Evolutionary conservation across 345 rosid genomes (phyloP), one percentile per base, ranked within the genome.

Genomic region (Psidium guajava): DNA sequence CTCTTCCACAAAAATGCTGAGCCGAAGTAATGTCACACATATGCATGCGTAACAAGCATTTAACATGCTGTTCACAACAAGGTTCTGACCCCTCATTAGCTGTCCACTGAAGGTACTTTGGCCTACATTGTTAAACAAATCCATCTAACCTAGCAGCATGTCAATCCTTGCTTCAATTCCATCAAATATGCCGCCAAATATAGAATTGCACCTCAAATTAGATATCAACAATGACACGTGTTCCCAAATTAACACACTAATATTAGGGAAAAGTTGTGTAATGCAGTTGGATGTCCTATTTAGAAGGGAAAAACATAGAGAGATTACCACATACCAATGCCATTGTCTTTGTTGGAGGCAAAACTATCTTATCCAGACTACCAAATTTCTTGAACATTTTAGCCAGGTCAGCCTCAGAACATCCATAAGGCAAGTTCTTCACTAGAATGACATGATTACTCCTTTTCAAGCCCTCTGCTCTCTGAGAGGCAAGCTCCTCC

Each of bases 391-490:
- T 95, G 83, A 97, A 95, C 95, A 95, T 93, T 90, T 92, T 88
- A 87, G 93, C 94, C 73, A 97, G 90, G 86, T 97, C 98, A 88
- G 86, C 91, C 87, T 94, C 98, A 42, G 98, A 92, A 84, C 98
- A 94, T 85, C 95, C 98, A 91, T 92, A 95, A 40, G 99, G 93
- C 94, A 97, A 91, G 89, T 97, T 97, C 93, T 95, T 97, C 64
- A 93, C 98, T 82, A 97, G 81, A n/a, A 97, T 86, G 61, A 95
- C 93, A 84, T 94, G 94, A 80, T 95, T 97, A 91, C 98, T 97
- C 90, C 98, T 93, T 84, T 91, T 93, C 86, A 86, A 86, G 81
- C 91, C 94, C 85, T 90, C 94, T 28, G 90, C 88, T 86, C 91
- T 92, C 54, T 95, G 91, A 80, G 93, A 51, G 87, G 93, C 95